Percentiles rank a stretch among this genome's conserved stretches.
Evolutionary conservation across 2,329 filamentous ascomycete genomes (phyloP).

Genomic region (Calcarisporium arbuscula): DNA sequence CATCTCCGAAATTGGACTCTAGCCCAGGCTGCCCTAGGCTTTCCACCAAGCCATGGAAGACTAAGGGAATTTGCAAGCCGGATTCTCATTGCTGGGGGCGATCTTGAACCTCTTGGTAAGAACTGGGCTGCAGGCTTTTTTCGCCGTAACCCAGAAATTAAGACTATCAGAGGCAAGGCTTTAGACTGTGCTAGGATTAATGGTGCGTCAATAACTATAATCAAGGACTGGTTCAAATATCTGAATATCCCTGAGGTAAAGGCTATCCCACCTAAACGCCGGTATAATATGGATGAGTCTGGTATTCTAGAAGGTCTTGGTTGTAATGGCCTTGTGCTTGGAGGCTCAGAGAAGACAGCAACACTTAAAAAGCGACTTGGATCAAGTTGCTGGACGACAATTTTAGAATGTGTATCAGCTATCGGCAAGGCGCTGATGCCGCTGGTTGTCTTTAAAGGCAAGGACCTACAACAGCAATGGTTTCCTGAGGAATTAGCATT

Average conservation of each 20-base stretch:
- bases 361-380: constrained; percentile 1
- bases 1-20: neutral
- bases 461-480: constrained; percentile 5
- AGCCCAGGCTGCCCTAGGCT: neutral
- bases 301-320: constrained; percentile 1
- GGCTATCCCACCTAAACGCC: neutral
- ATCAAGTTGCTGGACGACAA: constrained; percentile 2
- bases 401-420: constrained; percentile 2
- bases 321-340: constrained; percentile 2
- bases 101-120: neutral
- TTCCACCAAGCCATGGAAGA: neutral
- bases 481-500: constrained; percentile 1
- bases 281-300: constrained; percentile 5
- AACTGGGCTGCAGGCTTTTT: neutral
- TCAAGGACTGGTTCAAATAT: neutral
- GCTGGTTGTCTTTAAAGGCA: constrained; percentile 2
- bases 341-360: neutral
- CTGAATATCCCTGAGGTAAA: neutral
- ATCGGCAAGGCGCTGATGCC: neutral
- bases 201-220: no score
- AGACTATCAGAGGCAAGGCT: neutral
- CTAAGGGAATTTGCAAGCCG: neutral
- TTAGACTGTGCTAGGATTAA: no score
- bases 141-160: neutral
- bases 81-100: neutral